phyloP scores from a whole-genome alignment of 2,329 filamentous ascomycete genomes.

The Ophiostoma novo-ulmi region DNA sequence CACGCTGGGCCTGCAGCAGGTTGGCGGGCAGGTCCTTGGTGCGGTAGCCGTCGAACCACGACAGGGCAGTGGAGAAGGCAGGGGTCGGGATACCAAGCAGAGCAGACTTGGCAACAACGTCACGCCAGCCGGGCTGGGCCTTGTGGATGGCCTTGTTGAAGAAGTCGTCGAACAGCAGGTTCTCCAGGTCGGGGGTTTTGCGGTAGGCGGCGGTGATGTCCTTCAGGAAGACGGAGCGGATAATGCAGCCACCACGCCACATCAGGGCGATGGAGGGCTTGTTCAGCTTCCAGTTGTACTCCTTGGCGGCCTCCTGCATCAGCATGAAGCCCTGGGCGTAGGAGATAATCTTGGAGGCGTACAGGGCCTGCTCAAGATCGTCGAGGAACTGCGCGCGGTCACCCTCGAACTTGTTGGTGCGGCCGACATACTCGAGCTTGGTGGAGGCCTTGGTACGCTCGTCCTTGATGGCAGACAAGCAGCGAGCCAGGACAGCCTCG shows the following conservation, averaged over 20 bases:
- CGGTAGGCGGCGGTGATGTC: conserved; percentile 98
- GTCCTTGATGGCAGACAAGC: conserved; percentile 87
- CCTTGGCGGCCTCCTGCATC: conserved; percentile 95
- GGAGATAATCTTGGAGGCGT: conserved; percentile 99
- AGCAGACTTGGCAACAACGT: conserved; percentile 85
- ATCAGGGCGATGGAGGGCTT: conserved; percentile 99
- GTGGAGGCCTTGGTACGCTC: conserved; percentile 80
- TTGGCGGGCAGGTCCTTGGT: conserved; percentile 96
- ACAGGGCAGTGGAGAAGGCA: conserved; percentile 92
- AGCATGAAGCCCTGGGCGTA: conserved; percentile 99
- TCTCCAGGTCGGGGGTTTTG: conserved; percentile 88
- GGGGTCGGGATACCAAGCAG: conserved; percentile 94
- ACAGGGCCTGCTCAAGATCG: conserved; percentile 97
- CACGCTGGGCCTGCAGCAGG: conserved; percentile 96
- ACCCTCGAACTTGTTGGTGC: conserved; percentile 74
- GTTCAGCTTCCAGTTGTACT: conserved; percentile 98
- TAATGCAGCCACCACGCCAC: conserved; percentile 99
- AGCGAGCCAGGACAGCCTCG: conserved; percentile 92
- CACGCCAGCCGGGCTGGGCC: conserved; percentile 87
- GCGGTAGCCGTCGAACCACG: conserved; percentile 98
- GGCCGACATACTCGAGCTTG: conserved; percentile 69
- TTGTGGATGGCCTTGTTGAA: conserved; percentile 99
- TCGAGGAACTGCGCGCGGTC: conserved; percentile 91
- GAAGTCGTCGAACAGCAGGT: conserved; percentile 97
- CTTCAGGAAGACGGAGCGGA: conserved; percentile 99